Conservation (phyloP, 495 filamentous ascomycete species). For the Podospora tetraspora region DNA sequence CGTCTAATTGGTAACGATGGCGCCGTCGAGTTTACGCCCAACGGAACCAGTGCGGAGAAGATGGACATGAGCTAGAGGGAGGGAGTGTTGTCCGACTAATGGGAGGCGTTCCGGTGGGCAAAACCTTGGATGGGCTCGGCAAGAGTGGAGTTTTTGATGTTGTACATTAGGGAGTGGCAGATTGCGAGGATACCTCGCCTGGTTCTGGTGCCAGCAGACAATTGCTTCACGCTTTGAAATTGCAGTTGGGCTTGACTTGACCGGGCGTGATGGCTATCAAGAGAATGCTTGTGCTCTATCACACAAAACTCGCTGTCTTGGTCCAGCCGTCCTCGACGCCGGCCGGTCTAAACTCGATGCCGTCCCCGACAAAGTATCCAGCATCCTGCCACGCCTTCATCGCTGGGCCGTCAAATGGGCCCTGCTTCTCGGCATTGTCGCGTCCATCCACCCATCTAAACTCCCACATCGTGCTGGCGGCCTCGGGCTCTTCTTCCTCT, state of each 20-base stretch:
- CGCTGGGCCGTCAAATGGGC: conserved; percentile 74
- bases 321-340: conserved; percentile 59
- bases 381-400: conserved; percentile 87
- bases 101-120: conserved; percentile 22
- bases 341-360: conserved; percentile 74
- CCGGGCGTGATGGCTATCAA: conserved; percentile 4
- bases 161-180: conserved; percentile 10
- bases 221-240: conserved; percentile 1
- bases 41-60: conserved; percentile 55
- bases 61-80: conserved; percentile 64
- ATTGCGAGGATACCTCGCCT: conserved; percentile 11
- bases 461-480: conserved; percentile 64
- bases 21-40: conserved; percentile 63
- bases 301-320: conserved; percentile 56
- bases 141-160: conserved; percentile 5
- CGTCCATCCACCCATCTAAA: conserved; percentile 85
- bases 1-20: conserved; percentile 87
- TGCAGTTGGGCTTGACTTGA: background rate
- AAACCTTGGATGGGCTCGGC: conserved; percentile 15
- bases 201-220: conserved; percentile 7
- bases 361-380: conserved; percentile 83
- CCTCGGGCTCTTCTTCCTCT: conserved; percentile 21
- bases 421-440: conserved; percentile 74
- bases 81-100: background rate
- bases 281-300: conserved; percentile 14